Conservation (phyloP, 2,329 filamentous ascomycete species). For the Colletotrichum nymphaeae region DNA sequence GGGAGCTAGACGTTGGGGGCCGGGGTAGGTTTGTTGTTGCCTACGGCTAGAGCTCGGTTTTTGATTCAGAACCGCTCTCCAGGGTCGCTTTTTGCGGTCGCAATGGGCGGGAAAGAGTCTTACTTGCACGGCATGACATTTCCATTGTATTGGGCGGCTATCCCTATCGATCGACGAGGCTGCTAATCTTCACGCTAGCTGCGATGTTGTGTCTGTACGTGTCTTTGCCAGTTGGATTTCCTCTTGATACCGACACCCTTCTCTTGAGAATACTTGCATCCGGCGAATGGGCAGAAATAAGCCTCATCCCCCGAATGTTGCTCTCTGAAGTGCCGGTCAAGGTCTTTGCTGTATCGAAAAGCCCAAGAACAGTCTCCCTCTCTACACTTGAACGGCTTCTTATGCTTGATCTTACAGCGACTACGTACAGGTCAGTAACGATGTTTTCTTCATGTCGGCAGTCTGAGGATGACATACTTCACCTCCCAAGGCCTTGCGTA, state of each 20-base stretch:
- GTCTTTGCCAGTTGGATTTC: conserved; percentile 8
- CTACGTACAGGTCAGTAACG: not conserved
- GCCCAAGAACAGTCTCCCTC: not conserved
- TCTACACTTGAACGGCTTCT: conserved; percentile 18
- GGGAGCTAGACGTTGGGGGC: conserved; percentile 3
- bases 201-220: not conserved
- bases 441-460: too few relatives aligned
- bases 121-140: not conserved
- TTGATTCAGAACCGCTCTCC: not conserved
- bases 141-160: not conserved
- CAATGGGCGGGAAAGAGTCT: too few relatives aligned
- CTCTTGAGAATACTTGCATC: conserved; percentile 14
- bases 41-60: not conserved
- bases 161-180: not conserved
- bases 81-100: not conserved
- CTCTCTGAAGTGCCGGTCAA: conserved; percentile 8
- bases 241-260: not conserved
- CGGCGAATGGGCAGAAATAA: conserved; percentile 16
- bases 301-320: not conserved
- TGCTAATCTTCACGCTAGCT: not conserved
- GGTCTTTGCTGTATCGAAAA: conserved; percentile 27
- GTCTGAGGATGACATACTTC: not conserved
- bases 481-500: not conserved
- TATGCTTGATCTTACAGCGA: not conserved
- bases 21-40: not conserved